Base-by-base conservation (phyloP, 1,139 yeast genomes). In the Yamadazyma trypodendri region DNA sequence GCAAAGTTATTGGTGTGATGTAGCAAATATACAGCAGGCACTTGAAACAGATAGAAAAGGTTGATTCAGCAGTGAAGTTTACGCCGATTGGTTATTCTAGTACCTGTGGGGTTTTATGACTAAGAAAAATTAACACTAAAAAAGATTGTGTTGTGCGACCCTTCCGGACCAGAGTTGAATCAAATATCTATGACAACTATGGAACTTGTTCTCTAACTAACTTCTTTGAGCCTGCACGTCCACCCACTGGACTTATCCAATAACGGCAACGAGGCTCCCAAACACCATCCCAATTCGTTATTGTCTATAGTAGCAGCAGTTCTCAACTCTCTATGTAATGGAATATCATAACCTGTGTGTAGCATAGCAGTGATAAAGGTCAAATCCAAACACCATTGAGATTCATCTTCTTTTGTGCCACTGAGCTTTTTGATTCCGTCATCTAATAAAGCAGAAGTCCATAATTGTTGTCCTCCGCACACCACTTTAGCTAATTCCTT, bases 201-300 rank as follows among this genome's bases (percentile, higher is more conserved):
- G n/a, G n/a, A n/a, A n/a, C n/a, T n/a, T n/a, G n/a, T n/a, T n/a
- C n/a, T n/a, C n/a, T 15, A 27, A 27, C 20, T 27, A 14, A 21
- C 20, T 16, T 32, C 25, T 32, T 32, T 48, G 13, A 72, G 66
- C 52, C 70, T 77, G 66, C 96, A 89, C 39, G 68, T 74, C 96
- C 96, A 88, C 39, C 79, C 81, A 11, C 76, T 67, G 28, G 62
- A 60, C 45, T 72, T 68, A 46, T 86, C 92, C 50, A 92, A 71
- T 49, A 92, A 69, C 3, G 97, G 97, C 54, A 92, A 73, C 1
- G 97, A 87, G 2, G 98, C 98, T 49, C 99, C 99, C 45, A 92
- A 72, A 67, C 98, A 92, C 99, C 99, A 92, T 24, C 97, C 98
- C 37, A 92, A 72, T 64, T 92, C 98, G 54, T 87, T 89, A 54